phyloP scores from a whole-genome alignment of 495 filamentous ascomycete species.

The Jackrogersella multiformis region DNA sequence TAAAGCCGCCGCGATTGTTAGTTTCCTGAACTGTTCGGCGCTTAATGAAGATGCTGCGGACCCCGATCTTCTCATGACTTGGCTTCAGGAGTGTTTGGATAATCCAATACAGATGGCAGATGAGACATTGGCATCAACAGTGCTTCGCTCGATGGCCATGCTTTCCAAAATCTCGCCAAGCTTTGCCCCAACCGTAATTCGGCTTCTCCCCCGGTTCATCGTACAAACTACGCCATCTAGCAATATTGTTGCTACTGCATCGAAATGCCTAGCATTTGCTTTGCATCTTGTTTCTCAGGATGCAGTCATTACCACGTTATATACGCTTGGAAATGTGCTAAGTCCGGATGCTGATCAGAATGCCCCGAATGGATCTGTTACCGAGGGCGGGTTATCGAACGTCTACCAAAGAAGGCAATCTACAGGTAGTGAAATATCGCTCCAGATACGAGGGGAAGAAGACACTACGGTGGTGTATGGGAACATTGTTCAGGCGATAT shows the following conservation, averaged over 20 bases:
- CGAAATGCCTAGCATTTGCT: conserved; percentile 80
- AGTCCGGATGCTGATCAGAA: conserved; percentile 69
- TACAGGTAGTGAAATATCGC: conserved; percentile 79
- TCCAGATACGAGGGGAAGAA: conserved; percentile 75
- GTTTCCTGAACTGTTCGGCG: conserved; percentile 84
- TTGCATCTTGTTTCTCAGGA: conserved; percentile 86
- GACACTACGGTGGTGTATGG: conserved; percentile 75
- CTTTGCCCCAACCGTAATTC: conserved; percentile 77
- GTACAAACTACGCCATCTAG: conserved; percentile 77
- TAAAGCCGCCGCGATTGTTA: conserved; percentile 81
- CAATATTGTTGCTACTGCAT: conserved; percentile 74
- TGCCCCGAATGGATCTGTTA: conserved; percentile 48
- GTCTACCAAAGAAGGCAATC: conserved; percentile 65
- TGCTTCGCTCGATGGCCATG: conserved; percentile 83
- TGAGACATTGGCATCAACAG: conserved; percentile 73
- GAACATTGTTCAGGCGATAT: conserved; percentile 88
- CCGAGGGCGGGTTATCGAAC: conserved; percentile 49
- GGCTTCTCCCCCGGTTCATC: conserved; percentile 84
- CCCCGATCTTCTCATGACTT: conserved; percentile 79
- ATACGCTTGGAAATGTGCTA: conserved; percentile 91
- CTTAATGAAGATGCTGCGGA: conserved; percentile 83
- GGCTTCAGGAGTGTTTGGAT: conserved; percentile 81
- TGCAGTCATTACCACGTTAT: conserved; percentile 91
- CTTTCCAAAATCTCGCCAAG: conserved; percentile 76
- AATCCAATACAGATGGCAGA: conserved; percentile 85